Percentiles rank a stretch among this genome's conserved stretches.
Evolutionary conservation across 192 early-diverging fungal genomes (phyloP).

Genomic region (Funneliformis mosseae): DNA sequence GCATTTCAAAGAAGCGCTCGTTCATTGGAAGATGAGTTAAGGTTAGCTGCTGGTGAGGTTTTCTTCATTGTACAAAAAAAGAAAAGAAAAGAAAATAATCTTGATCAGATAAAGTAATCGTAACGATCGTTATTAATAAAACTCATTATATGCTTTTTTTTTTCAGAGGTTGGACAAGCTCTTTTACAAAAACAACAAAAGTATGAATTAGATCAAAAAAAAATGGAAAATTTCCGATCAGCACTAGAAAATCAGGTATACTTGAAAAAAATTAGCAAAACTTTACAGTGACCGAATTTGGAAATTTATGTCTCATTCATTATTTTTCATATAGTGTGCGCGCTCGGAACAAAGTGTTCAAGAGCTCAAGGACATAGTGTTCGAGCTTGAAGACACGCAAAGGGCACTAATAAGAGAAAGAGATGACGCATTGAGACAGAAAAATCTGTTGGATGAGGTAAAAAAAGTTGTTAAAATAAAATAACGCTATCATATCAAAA

Average conservation of each 20-base stretch:
- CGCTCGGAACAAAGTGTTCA: conserved; percentile 16
- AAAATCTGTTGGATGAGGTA: conserved; percentile 28
- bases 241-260: conserved; percentile 43
- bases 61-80: not conserved
- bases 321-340: conserved; percentile 11
- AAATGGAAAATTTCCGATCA: conserved; percentile 35
- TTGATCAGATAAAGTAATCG: no score
- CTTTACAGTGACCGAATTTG: not conserved
- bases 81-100: no score
- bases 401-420: not conserved
- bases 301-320: not conserved
- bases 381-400: conserved; percentile 8
- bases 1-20: conserved; percentile 7
- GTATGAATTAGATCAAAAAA: conserved; percentile 41
- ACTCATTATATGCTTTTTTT: not conserved
- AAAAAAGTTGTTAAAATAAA: not conserved
- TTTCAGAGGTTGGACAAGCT: conserved; percentile 49
- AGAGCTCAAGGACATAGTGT: conserved; percentile 9
- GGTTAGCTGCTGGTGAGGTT: conserved; percentile 48
- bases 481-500: not conserved
- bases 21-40: conserved; percentile 42
- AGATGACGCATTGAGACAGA: conserved; percentile 24
- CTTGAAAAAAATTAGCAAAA: not conserved
- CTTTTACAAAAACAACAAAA: conserved; percentile 45
- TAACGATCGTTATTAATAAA: not conserved